Percentiles rank a stretch among this genome's conserved stretches.
These are phyloP conservation scores for Mycena olivaceomarginata DNA, from an alignment of 768 basidiomycete genomes.

Conservation along the genomic window DNA sequence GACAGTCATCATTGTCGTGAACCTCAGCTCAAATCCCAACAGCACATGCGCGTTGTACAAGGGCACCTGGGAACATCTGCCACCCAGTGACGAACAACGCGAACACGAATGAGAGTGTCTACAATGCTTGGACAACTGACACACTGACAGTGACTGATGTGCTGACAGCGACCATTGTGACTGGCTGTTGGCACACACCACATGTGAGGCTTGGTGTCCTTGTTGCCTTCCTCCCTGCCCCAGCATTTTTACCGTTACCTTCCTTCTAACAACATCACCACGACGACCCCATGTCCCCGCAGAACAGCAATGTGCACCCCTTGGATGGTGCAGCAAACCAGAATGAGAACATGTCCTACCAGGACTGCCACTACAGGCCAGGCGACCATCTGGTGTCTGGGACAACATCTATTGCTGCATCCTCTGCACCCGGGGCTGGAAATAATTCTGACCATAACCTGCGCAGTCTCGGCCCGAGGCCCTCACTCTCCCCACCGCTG, in stretches of 20 bases:
- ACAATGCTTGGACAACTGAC: slow-evolving; percentile 18
- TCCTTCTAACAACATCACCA: slow-evolving; percentile 23
- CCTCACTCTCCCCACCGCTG: slow-evolving; percentile 21
- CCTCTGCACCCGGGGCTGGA: neutral
- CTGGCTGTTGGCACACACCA: slow-evolving; percentile 29
- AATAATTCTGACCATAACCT: slow-evolving; percentile 22
- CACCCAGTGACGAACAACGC: no score
- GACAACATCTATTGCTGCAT: neutral
- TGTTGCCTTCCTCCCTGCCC: slow-evolving; percentile 36
- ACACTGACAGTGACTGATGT: no score
- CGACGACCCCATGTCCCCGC: slow-evolving; percentile 9
- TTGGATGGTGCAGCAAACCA: neutral
- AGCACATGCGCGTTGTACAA: slow-evolving; percentile 24
- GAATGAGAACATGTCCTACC: slow-evolving; percentile 31
- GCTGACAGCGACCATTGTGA: slow-evolving; percentile 19
- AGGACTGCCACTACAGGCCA: slow-evolving; percentile 41
- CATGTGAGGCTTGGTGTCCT: slow-evolving; percentile 46
- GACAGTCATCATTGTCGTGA: slow-evolving; percentile 4
- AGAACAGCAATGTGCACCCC: slow-evolving; percentile 4
- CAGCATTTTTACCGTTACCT: slow-evolving; percentile 43
- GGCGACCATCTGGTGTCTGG: neutral
- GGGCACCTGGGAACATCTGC: slow-evolving; percentile 31
- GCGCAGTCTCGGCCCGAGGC: slow-evolving; percentile 10
- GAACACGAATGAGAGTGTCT: no score
- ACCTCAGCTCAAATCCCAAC: slow-evolving; percentile 7